Evolutionary conservation across 768 basidiomycete species (phyloP), one percentile per base, ranked within the genome.

Genomic region (Mycena venus): DNA sequence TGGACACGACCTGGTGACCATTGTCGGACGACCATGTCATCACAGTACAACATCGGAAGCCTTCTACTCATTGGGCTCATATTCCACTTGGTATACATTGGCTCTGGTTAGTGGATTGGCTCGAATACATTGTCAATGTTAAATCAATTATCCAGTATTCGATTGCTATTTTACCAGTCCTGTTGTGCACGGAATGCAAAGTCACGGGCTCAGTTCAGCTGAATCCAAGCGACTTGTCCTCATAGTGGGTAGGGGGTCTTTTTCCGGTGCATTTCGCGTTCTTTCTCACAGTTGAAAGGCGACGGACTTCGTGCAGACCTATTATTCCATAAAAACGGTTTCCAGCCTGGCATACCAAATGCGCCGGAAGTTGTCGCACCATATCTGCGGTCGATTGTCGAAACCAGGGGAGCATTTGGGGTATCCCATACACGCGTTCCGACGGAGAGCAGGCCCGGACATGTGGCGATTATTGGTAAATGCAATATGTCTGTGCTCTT

Each of bases 131-230:
- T 31, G 27, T 10, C 15, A 60, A 25, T 29, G n/a, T 38, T 56
- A 36, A 61, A 15, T 19, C 32, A 10, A 12, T 34, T 25, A 6
- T 60, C 8, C 63, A 73, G 75, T 76, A 19, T 97, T 97, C 83
- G 94, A 96, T 83, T 96, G 95, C 82, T 97, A 96, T 81, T 97
- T 97, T 81, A 94, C 91, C 29, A 94, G 92, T 77, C 93, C 95
- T 0, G 94, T 95, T 10, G 94, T 95, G 27, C 88, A 92, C 85
- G 94, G 94, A 61, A 95, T 95, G 93, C 80, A 85, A 76, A 89
- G 87, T 56, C 88, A 90, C 78, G 87, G 87, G 4, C 79, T 87
- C 2, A 82, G 81, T 11, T 74, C 78, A 6, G 86, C 89, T 38
- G 87, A 90, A 70, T 90, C 95, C 12, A 93, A 94, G 77, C 88